These are phyloP conservation scores for Tetratostichococcus sp. DNA, from an alignment of 139 green algal genomes.

Conservation along the genomic window DNA sequence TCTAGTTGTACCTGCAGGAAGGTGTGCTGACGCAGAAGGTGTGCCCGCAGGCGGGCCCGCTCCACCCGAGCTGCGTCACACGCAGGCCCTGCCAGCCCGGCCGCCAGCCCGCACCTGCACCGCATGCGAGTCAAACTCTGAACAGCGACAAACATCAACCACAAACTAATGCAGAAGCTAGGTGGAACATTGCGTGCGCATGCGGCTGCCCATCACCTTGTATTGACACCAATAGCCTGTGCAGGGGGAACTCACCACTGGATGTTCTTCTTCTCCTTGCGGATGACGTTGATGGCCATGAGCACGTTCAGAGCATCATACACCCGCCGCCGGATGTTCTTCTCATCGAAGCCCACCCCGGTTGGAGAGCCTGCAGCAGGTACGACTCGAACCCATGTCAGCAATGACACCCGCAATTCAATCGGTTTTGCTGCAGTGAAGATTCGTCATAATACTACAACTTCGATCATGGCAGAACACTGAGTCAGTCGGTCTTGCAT, in stretches of 20 bases:
- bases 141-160: too few species aligned
- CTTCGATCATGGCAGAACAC: too few species aligned
- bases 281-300: constrained; percentile 90
- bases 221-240: too few species aligned
- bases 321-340: constrained; percentile 90
- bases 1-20: constrained; percentile 33
- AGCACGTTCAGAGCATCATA: constrained; percentile 99
- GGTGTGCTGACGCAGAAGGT: constrained; percentile 14
- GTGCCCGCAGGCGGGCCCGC: constrained; percentile 14
- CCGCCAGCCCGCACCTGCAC: constrained; percentile 47
- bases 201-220: too few species aligned
- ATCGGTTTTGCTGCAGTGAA: too few species aligned
- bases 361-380: constrained; percentile 24
- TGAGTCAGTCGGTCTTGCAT: too few species aligned
- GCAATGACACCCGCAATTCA: too few species aligned
- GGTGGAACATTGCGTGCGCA: too few species aligned
- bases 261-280: constrained; percentile 91
- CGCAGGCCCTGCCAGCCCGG: background rate
- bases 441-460: too few species aligned
- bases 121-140: too few species aligned
- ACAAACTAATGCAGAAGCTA: too few species aligned
- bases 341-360: constrained; percentile 70
- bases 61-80: constrained; percentile 36
- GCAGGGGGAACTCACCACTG: constrained; percentile 59
- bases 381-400: too few species aligned